Base-by-base conservation (phyloP, 495 filamentous ascomycete genomes). In the Daldinia loculata region DNA sequence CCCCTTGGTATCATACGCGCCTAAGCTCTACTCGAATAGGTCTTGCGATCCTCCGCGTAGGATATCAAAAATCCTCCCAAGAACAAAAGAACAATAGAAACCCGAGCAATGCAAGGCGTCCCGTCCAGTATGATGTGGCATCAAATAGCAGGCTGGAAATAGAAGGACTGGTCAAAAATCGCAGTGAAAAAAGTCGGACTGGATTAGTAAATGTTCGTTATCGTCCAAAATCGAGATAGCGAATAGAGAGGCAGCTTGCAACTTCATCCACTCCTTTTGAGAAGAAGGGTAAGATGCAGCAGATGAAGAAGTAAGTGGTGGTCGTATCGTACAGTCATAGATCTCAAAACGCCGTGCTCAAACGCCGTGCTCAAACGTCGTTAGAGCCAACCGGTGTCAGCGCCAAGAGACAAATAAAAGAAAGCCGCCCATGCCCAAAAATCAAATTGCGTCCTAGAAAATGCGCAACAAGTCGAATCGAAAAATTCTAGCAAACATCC, bases 291-390 rank as follows among this genome's bases (percentile, higher is more conserved):
- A 30, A 38, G 45, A 22, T 55, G 45, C 41, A 34, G 22, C 24
- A 59, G 60, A 48, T 52, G 11, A 26, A 45, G 52, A 59, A 48
- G 55, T 7, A 59, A 48, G 60, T 15, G 36, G 43, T 53, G 34
- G 38, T 72, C 59, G 51, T 65, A 56, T 70, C 68, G 56, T 72
- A 61, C 50, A 71, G 69, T 72, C 69, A 59, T 72, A 65, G 59
- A 71, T 57, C 59, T 63, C 69, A 67, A 60, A 67, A 72, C 69
- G 69, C 69, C 69, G 36, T 64, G 64, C 69, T 67, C 27, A 36
- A 64, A 67, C 63, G 65, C 63, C 63, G 69, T 67, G 64, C 69
- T 67, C 27, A 36, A 64, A 67, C 63, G 65, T 67, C 63, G 69
- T 67, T 57, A 63, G 59, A 59, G n/a, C 30, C 51, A 71, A 71